A percentile compares a stretch with the other conserved stretches of the same genome.
Evolutionary conservation across 768 basidiomycete species (phyloP).

Genomic region (Trametes punicea): DNA sequence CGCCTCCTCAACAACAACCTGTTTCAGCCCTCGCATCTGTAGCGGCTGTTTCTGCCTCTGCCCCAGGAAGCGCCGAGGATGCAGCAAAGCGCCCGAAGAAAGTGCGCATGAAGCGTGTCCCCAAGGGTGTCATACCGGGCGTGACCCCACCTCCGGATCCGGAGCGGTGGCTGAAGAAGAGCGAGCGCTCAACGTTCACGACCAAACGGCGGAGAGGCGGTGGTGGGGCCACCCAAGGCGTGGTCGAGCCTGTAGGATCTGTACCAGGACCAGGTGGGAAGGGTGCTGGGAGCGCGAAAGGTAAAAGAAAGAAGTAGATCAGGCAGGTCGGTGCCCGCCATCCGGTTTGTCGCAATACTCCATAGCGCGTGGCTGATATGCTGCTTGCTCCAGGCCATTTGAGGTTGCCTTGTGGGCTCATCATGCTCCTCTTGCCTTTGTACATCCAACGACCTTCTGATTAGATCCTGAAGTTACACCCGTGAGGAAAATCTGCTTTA

Average conservation of each 20-base stretch:
- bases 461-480: not conserved
- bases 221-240: conserved; percentile 68
- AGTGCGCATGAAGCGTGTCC: conserved; percentile 64
- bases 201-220: conserved; percentile 47
- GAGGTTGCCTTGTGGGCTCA: conserved; percentile 13
- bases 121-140: conserved; percentile 71
- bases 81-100: conserved; percentile 35
- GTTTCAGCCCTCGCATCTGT: conserved; percentile 24
- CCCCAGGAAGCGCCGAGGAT: conserved; percentile 24
- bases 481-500: not conserved
- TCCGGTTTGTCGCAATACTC: not conserved
- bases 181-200: conserved; percentile 59
- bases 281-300: conserved; percentile 42
- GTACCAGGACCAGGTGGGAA: conserved; percentile 31
- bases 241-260: conserved; percentile 36
- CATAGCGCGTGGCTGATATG: not conserved
- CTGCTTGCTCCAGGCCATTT: not conserved
- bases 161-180: conserved; percentile 87
- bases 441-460: conserved; percentile 2
- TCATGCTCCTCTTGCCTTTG: conserved; percentile 11
- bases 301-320: conserved; percentile 65
- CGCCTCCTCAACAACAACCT: conserved; percentile 50
- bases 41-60: conserved; percentile 1
- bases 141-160: conserved; percentile 83
- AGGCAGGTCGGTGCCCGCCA: not conserved